Percentiles rank a stretch among this genome's conserved stretches.
Evolutionary conservation across 2,329 filamentous ascomycete genomes (phyloP).

Genomic region (Aspergillus sp.): DNA sequence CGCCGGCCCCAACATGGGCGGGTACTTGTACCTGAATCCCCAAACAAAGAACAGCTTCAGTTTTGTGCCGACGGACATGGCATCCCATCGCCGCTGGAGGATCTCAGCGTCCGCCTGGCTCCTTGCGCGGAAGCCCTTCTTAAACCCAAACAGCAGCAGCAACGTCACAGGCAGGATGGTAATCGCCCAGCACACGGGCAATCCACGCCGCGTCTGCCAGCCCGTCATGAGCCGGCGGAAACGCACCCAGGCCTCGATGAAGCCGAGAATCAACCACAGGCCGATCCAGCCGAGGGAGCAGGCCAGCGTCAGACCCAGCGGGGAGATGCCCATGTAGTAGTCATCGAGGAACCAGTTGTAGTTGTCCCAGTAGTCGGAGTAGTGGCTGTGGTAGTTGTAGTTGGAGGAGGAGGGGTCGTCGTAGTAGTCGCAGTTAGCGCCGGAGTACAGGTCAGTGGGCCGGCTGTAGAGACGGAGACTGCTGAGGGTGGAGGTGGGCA

Average conservation of each 20-base stretch:
- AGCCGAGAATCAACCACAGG: constrained; percentile 24
- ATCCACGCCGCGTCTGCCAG: constrained; percentile 31
- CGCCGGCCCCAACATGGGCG: constrained; percentile 25
- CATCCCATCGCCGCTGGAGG: constrained; percentile 25
- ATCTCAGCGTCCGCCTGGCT: constrained; percentile 23
- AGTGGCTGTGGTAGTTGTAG: constrained; percentile 5
- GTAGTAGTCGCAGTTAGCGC: constrained; percentile 13
- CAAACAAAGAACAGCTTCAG: constrained; percentile 26
- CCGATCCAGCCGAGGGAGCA: constrained; percentile 26
- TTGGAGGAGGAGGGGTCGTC: background rate
- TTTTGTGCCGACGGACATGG: constrained; percentile 22
- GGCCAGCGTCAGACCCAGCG: constrained; percentile 24
- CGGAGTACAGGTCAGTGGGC: constrained; percentile 16
- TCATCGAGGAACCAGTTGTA: constrained; percentile 22
- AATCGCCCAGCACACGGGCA: constrained; percentile 29
- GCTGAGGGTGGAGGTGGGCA: constrained; percentile 19
- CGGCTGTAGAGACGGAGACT: constrained; percentile 18
- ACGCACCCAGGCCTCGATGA: constrained; percentile 29
- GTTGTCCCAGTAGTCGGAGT: constrained; percentile 11
- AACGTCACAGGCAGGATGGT: constrained; percentile 20
- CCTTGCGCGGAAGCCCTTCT: constrained; percentile 27
- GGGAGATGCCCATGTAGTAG: constrained; percentile 21
- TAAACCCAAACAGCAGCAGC: constrained; percentile 21
- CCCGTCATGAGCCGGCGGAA: constrained; percentile 33
- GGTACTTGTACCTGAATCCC: constrained; percentile 31